A percentile compares a stretch with the other conserved stretches of the same genome.
Evolutionary conservation across 1,284 basidiomycete genomes (phyloP).

Genomic region (Binderoboletus segoi): DNA sequence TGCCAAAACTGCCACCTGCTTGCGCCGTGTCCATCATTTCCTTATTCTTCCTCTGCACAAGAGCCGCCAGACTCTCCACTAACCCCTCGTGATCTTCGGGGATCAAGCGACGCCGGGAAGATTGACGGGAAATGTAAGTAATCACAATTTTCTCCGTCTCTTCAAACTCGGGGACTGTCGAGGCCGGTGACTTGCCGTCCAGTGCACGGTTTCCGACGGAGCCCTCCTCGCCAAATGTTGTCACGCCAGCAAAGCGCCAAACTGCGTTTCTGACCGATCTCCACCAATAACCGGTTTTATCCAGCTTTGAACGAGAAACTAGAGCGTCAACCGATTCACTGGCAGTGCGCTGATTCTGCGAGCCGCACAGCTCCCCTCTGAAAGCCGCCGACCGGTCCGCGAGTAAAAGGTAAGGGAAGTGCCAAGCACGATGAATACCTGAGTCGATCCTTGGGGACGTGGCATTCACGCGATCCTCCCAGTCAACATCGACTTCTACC

Average conservation of each 20-base stretch:
- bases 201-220: not conserved
- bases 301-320: constrained; percentile 24
- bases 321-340: constrained; percentile 55
- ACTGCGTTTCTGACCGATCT: constrained; percentile 62
- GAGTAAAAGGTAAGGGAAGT: constrained; percentile 65
- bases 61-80: constrained; percentile 56
- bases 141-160: constrained; percentile 56
- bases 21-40: constrained; percentile 4
- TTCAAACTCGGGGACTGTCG: constrained; percentile 22
- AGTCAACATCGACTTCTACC: constrained; percentile 69
- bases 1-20: constrained; percentile 18
- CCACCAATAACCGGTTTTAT: constrained; percentile 63
- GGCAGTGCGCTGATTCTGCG: constrained; percentile 67
- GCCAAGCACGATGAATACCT: constrained; percentile 41
- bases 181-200: constrained; percentile 8
- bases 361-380: constrained; percentile 62
- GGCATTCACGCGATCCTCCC: constrained; percentile 59
- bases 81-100: constrained; percentile 60
- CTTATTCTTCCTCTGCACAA: constrained; percentile 49
- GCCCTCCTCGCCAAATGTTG: constrained; percentile 1
- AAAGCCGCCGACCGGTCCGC: constrained; percentile 76
- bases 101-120: constrained; percentile 55
- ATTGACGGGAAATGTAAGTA: constrained; percentile 77
- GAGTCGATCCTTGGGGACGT: constrained; percentile 32
- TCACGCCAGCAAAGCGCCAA: constrained; percentile 62